A percentile compares a stretch with the other conserved stretches of the same genome.
phyloP scores from a whole-genome alignment of 352 stramenopile species.

The Phytophthora cryptogea region DNA sequence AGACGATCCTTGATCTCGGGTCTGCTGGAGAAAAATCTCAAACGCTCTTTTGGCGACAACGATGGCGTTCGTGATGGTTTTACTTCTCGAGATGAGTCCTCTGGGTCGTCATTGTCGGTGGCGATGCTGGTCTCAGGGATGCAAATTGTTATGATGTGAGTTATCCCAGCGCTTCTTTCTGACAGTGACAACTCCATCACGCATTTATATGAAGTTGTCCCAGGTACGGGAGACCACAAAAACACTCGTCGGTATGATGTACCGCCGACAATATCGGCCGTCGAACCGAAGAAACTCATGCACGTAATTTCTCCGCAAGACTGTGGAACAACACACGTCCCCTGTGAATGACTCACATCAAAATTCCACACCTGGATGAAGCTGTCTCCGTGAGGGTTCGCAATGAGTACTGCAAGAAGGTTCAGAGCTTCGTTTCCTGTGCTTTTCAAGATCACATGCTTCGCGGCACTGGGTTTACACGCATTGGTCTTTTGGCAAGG shows the following conservation, averaged over 20 bases:
- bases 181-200: slow-evolving; percentile 20
- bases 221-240: slow-evolving; percentile 43
- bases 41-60: slow-evolving; percentile 21
- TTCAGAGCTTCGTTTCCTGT: slow-evolving; percentile 58
- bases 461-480: slow-evolving; percentile 5
- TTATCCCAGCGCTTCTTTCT: slow-evolving; percentile 13
- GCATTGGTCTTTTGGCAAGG: neutral
- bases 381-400: slow-evolving; percentile 45
- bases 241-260: slow-evolving; percentile 51
- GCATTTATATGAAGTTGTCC: slow-evolving; percentile 32
- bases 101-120: neutral
- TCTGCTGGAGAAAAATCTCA: slow-evolving; percentile 17
- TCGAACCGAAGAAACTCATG: slow-evolving; percentile 54
- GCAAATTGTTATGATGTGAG: slow-evolving; percentile 20
- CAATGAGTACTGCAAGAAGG: slow-evolving; percentile 51
- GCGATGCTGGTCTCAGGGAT: neutral
- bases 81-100: neutral
- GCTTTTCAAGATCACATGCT: slow-evolving; percentile 57
- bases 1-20: slow-evolving; percentile 38
- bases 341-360: slow-evolving; percentile 66
- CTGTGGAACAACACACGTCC: slow-evolving; percentile 47
- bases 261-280: slow-evolving; percentile 52
- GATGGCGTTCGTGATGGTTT: slow-evolving; percentile 2
- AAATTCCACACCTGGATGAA: slow-evolving; percentile 82
- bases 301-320: slow-evolving; percentile 54